Percentiles rank a stretch among this genome's conserved stretches.
These are phyloP conservation scores for Boletus vermiculosoides DNA, from an alignment of 768 basidiomycete genomes.

Conservation along the genomic window DNA sequence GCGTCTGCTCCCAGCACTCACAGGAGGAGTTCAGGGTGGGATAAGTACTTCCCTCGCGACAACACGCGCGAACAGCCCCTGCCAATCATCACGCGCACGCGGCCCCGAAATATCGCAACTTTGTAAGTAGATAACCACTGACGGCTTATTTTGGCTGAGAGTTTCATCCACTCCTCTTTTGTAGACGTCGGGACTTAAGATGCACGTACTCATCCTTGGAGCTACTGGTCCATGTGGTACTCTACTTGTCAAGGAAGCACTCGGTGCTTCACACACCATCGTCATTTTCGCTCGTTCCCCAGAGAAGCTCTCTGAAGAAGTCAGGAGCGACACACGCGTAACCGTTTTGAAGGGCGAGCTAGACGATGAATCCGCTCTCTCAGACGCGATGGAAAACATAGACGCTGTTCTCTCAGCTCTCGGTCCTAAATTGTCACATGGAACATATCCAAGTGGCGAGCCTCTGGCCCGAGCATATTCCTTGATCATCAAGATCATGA, in stretches of 20 bases:
- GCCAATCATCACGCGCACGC: background rate
- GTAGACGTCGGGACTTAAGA: constrained; percentile 15
- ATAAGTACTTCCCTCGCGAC: background rate
- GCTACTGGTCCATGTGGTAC: constrained; percentile 64
- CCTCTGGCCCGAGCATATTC: constrained; percentile 65
- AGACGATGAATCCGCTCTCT: constrained; percentile 48
- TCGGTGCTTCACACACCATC: constrained; percentile 45
- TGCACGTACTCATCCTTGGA: constrained; percentile 67
- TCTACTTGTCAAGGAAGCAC: constrained; percentile 53
- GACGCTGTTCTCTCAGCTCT: constrained; percentile 67
- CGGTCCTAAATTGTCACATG: constrained; percentile 48
- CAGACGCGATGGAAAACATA: constrained; percentile 53
- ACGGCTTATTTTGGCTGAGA: background rate
- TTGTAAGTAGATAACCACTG: background rate
- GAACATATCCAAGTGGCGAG: constrained; percentile 42
- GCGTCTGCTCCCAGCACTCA: too few species aligned
- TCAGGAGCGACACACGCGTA: constrained; percentile 44
- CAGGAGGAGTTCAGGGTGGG: too few species aligned
- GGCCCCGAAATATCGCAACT: background rate
- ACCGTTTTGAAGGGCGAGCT: constrained; percentile 56
- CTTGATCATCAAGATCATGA: constrained; percentile 56
- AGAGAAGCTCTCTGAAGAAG: constrained; percentile 55
- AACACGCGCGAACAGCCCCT: background rate
- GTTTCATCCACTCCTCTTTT: background rate
- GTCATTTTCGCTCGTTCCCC: constrained; percentile 66